These are phyloP conservation scores for Vicia faba DNA, from an alignment of 306 rosid genomes.

Conservation along the genomic window DNA sequence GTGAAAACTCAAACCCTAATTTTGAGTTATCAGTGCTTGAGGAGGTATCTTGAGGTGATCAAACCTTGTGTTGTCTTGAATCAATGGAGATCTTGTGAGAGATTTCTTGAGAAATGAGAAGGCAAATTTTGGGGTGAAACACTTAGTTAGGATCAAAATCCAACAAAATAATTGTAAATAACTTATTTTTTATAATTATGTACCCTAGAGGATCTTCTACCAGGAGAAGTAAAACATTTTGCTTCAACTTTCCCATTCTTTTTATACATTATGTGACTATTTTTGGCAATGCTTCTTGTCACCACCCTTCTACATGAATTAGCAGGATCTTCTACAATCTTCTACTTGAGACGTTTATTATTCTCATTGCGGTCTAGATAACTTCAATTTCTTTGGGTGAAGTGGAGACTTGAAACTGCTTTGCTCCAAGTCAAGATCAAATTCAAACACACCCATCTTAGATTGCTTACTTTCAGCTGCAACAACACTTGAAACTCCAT, in stretches of 20 bases:
- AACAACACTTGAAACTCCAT: constrained; percentile 24
- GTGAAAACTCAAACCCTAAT: too few relatives aligned
- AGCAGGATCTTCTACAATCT: constrained; percentile 13
- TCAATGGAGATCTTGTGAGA: too few relatives aligned
- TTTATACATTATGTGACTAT: not conserved
- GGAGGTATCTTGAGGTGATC: too few relatives aligned
- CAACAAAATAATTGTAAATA: constrained; percentile 17
- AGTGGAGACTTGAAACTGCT: constrained; percentile 19
- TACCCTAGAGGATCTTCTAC: constrained; percentile 42
- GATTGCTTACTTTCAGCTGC: constrained; percentile 1
- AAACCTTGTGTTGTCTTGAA: too few relatives aligned
- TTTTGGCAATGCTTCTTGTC: constrained; percentile 40
- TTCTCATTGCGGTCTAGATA: constrained; percentile 26
- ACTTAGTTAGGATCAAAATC: constrained; percentile 7
- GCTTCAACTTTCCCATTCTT: not conserved
- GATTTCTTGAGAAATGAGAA: too few relatives aligned
- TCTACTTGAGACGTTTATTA: not conserved
- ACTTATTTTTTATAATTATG: not conserved
- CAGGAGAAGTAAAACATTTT: constrained; percentile 15
- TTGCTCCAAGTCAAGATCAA: not conserved
- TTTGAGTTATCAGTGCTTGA: too few relatives aligned
- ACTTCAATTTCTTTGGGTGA: not conserved
- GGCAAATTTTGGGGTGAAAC: too few relatives aligned
- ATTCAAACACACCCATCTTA: constrained; percentile 4
- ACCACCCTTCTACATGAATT: constrained; percentile 9